phyloP scores from a whole-genome alignment of 1,284 basidiomycete species.

The Polyporus tsugae region DNA sequence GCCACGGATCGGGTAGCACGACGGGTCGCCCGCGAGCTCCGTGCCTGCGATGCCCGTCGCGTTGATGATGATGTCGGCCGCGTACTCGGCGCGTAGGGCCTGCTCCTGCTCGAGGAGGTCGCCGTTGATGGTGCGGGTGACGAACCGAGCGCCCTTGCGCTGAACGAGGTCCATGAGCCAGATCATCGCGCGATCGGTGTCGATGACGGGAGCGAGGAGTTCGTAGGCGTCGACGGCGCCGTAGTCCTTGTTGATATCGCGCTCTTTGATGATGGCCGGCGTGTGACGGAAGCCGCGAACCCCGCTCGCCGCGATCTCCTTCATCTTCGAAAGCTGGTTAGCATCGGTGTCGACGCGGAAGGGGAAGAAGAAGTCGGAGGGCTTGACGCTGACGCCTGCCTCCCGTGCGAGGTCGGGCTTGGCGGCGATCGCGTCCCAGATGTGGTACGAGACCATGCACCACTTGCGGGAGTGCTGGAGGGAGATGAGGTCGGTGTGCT shows the following conservation, averaged over 20 bases:
- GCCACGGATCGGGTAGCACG: constrained; percentile 48
- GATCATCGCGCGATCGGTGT: constrained; percentile 48
- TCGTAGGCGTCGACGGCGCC: constrained; percentile 48
- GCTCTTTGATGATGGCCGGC: constrained; percentile 30
- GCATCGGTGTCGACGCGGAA: constrained; percentile 40
- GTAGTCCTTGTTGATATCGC: constrained; percentile 40
- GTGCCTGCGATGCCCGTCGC: constrained; percentile 44
- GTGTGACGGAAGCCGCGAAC: constrained; percentile 45
- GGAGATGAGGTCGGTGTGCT: constrained; percentile 44
- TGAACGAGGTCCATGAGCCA: constrained; percentile 42
- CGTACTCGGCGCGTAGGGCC: constrained; percentile 40
- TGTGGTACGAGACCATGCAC: constrained; percentile 45
- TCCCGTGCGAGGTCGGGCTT: constrained; percentile 27
- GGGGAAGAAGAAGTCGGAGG: constrained; percentile 46
- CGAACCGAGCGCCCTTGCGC: constrained; percentile 41
- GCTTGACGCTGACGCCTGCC: constrained; percentile 37
- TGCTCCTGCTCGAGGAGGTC: constrained; percentile 42
- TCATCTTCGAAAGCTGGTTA: constrained; percentile 44
- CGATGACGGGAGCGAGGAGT: constrained; percentile 45
- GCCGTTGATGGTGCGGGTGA: constrained; percentile 40
- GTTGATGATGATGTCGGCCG: constrained; percentile 46
- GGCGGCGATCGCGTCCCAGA: constrained; percentile 37
- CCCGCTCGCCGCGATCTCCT: constrained; percentile 39
- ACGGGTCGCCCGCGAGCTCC: constrained; percentile 44
- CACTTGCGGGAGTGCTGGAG: constrained; percentile 43